These are phyloP conservation scores for Cystobasidium onofrii DNA, from an alignment of 768 basidiomycete species.

Conservation along the genomic window DNA sequence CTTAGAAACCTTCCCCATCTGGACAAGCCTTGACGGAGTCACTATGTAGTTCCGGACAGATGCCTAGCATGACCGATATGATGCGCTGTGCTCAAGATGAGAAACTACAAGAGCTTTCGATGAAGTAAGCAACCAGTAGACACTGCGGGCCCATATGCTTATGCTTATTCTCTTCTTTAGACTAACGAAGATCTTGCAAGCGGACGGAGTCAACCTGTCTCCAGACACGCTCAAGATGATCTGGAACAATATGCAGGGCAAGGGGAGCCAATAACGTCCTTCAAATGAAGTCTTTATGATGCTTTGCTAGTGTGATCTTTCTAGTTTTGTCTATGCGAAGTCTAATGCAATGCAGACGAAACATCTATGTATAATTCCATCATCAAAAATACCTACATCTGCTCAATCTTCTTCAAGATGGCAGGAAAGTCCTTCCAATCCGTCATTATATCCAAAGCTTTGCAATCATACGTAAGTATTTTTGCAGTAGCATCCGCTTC, in stretches of 20 bases:
- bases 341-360: neutral
- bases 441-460: constrained; percentile 20
- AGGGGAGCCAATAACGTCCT: neutral
- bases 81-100: constrained; percentile 1
- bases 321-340: neutral
- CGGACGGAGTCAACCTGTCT: constrained; percentile 1
- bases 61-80: constrained; percentile 19
- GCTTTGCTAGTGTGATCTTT: neutral
- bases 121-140: no score
- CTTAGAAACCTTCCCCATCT: no score
- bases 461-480: constrained; percentile 16
- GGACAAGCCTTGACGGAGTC: no score
- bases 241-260: constrained; percentile 13
- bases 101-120: neutral
- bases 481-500: constrained; percentile 32
- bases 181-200: constrained; percentile 13
- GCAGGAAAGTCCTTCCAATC: constrained; percentile 24
- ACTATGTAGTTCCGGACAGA: constrained; percentile 5
- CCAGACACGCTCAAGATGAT: constrained; percentile 24
- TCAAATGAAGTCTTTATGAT: no score
- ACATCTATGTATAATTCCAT: neutral
- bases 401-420: constrained; percentile 15
- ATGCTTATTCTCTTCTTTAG: no score
- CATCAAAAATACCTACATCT: neutral
- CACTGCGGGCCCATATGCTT: no score